Conservation (phyloP, 148 eudicot species). For the Mesembryanthemum crystallinum region DNA sequence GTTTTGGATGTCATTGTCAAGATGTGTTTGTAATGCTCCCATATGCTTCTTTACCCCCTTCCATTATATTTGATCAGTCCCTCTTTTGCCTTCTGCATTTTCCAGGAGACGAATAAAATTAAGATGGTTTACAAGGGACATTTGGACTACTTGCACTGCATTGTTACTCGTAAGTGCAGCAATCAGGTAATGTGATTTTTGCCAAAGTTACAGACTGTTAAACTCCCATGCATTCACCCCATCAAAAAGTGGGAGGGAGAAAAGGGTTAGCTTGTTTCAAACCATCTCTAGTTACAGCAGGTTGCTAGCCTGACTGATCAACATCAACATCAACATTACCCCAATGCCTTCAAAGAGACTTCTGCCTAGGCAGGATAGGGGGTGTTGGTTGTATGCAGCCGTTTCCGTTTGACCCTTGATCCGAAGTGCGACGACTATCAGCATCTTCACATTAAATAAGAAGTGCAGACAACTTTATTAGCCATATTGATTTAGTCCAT, state of each 20-base stretch:
- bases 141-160: constrained; percentile 75
- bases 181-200: constrained; percentile 59
- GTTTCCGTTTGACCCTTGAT: too few relatives aligned
- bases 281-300: neutral
- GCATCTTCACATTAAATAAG: too few relatives aligned
- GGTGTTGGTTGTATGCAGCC: too few relatives aligned
- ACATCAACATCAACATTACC: too few relatives aligned
- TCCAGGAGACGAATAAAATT: constrained; percentile 69
- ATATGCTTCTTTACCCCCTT: neutral
- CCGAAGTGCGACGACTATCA: too few relatives aligned
- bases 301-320: too few relatives aligned
- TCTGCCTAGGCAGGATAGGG: too few relatives aligned
- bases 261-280: neutral
- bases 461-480: too few relatives aligned
- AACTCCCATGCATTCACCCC: neutral
- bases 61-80: constrained; percentile 11
- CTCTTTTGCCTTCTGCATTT: neutral
- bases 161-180: constrained; percentile 59
- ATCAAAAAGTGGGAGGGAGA: too few relatives aligned
- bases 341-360: too few relatives aligned
- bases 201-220: constrained; percentile 2
- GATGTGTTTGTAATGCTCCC: neutral
- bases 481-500: too few relatives aligned
- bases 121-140: constrained; percentile 87
- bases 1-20: neutral